Evolutionary conservation across 1,139 yeast species (phyloP), one percentile per base, ranked within the genome.

Genomic region (Kodamaea fungicola): DNA sequence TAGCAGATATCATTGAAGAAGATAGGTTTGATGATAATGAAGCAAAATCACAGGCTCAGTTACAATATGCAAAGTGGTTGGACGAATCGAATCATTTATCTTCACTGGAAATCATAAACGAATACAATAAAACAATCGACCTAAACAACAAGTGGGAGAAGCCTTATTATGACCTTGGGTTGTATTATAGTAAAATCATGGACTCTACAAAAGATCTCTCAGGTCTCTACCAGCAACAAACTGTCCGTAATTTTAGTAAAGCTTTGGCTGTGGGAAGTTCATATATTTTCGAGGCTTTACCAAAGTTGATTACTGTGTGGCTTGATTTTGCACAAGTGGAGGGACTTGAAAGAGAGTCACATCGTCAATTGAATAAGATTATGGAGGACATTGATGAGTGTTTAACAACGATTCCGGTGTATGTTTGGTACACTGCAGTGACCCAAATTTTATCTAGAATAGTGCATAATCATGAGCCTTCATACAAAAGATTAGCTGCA

Each of bases 281-380:
- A 33, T 84, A 79, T 53, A 74, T 87, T 3, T 82, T 82, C 52
- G 97, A 94, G 59, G 86, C 95, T 0, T 63, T 94, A 16, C 98
- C 98, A 0, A 89, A 89, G 54, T 76, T 89, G 21, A 74, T 92
- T 6, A 90, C 97, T 0, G 74, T 89, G 12, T 94, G 98, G 98
- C 67, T 94, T 12, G 97, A 92, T 51, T 86, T 83, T 56, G 85
- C 90, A 2, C 77, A 62, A 34, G 47, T 44, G 25, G 44, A 51
- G 5, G 46, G 50, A 21, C 49, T 50, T 13, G 43, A 55, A 2
- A 53, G 67, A 51, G 61, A 61, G 44, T 52, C 72, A 42, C 51
- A 64, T 38, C 64, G 70, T 32, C 68, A 67, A 36, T 58, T 76
- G 30, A 59, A 63, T 2, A 63, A 64, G 28, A 76, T 83, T 12